Evolutionary conservation across 805 yeast genomes (phyloP).

Genomic region (Barnettozyma californica): DNA sequence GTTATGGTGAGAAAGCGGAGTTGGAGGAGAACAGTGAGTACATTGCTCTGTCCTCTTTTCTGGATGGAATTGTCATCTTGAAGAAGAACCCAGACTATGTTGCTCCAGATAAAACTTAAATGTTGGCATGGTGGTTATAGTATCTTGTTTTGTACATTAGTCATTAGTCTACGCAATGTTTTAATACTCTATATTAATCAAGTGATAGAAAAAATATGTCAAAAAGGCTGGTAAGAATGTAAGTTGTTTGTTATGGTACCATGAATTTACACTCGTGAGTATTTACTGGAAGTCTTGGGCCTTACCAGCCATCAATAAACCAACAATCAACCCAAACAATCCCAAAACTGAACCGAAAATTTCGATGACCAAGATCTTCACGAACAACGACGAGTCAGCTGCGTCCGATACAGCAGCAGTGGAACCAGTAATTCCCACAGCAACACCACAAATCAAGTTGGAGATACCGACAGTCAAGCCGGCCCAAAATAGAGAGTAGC

Average conservation of each 20-base stretch:
- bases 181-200: slow-evolving; percentile 1
- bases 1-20: slow-evolving; percentile 95
- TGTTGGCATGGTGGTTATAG: no score
- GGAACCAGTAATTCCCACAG: slow-evolving; percentile 96
- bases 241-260: neutral
- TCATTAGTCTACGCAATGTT: neutral
- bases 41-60: slow-evolving; percentile 67
- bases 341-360: slow-evolving; percentile 97
- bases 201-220: neutral
- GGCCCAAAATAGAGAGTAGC: slow-evolving; percentile 96
- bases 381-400: slow-evolving; percentile 91
- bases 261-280: neutral
- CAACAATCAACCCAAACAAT: slow-evolving; percentile 92
- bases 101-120: slow-evolving; percentile 42
- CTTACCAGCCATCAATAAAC: slow-evolving; percentile 93
- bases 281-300: slow-evolving; percentile 75
- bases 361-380: slow-evolving; percentile 93
- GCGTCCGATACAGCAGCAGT: slow-evolving; percentile 99
- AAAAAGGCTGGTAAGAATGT: neutral
- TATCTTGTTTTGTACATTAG: neutral
- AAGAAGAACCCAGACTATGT: slow-evolving; percentile 84
- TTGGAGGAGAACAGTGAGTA: slow-evolving; percentile 88
- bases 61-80: slow-evolving; percentile 92
- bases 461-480: slow-evolving; percentile 93
- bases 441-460: slow-evolving; percentile 92